Evolutionary conservation across 306 rosid genomes (phyloP), one percentile per base, ranked within the genome.

Genomic region (Fagus crenata): DNA sequence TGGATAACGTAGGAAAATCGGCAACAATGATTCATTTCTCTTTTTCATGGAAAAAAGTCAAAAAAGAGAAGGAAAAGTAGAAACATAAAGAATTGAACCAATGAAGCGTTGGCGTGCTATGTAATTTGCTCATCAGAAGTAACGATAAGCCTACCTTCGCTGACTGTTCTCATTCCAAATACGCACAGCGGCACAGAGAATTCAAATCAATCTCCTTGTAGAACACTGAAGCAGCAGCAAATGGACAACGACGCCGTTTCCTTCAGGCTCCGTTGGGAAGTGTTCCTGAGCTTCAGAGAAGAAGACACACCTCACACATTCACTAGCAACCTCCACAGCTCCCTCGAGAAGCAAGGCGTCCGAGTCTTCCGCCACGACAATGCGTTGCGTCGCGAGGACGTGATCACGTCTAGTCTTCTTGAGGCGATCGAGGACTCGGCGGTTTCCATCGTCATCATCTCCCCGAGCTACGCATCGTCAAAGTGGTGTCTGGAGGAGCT

Each of bases 251-350:
- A 53, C 53, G 35, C 1, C 4, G 37, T 51, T 22, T 11, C 39
- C 43, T 77, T 54, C 69, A 76, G 85, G 71, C 81, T 76, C n/a
- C 75, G 67, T 0, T 81, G 85, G 78, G 85, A 81, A 51, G 87
- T 87, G 31, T 87, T 84, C 73, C 40, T 87, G 43, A 87, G 90
- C 73, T 87, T 87, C 72, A 61, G 90, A 49, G 90, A 86, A 9
- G 43, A 33, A 14, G 88, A 87, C 43, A 79, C 86, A 3, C 86
- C 79, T 51, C 7, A 58, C 4, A 0, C 6, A 36, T 78, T 84
- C 77, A 79, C 80, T 3, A 65, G 13, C 4, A 7, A 15, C 9
- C 80, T 87, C 15, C 79, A 79, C 73, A 13, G 76, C 3, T 49
- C 76, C 0, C 79, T 81, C 13, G 6, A 74, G 1, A 14, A 17